A percentile compares a stretch with the other conserved stretches of the same genome.
Evolutionary conservation across 768 basidiomycete genomes (phyloP).

Genomic region (Exidia glandulosa): DNA sequence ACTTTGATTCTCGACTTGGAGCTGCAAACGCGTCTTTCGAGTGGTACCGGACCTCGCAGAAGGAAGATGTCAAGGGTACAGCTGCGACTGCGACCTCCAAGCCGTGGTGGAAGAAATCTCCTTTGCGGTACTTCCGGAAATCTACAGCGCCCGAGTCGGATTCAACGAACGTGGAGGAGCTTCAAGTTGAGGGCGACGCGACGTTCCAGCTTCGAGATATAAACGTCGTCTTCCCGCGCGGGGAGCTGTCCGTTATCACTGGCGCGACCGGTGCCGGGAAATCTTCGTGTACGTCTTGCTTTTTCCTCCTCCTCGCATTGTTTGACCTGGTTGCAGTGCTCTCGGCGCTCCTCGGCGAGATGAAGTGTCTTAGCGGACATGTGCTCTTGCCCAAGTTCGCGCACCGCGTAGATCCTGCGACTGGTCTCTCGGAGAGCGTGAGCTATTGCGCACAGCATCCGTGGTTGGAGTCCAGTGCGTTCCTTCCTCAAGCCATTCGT

Average conservation of each 20-base stretch:
- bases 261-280: slow-evolving; percentile 9
- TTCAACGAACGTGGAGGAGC: background rate
- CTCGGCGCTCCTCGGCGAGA: slow-evolving; percentile 6
- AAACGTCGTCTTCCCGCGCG: slow-evolving; percentile 13
- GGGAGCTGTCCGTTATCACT: slow-evolving; percentile 2
- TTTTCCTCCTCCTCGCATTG: background rate
- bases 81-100: too few species aligned
- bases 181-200: too few species aligned
- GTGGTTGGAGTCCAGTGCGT: background rate
- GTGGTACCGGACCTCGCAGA: background rate
- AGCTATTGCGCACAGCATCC: background rate
- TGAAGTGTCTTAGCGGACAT: slow-evolving; percentile 1
- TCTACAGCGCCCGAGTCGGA: too few species aligned
- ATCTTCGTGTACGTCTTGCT: background rate
- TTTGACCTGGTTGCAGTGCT: slow-evolving; percentile 1
- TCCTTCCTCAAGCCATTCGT: background rate
- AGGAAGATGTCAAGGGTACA: too few species aligned
- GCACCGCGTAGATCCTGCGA: slow-evolving; percentile 29
- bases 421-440: slow-evolving; percentile 6
- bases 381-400: slow-evolving; percentile 12
- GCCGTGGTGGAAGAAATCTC: too few species aligned
- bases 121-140: too few species aligned
- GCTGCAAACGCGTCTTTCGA: background rate
- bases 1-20: background rate
- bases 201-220: slow-evolving; percentile 5